Base-by-base conservation (phyloP, 768 basidiomycete genomes). In the Agaricus bisporus region DNA sequence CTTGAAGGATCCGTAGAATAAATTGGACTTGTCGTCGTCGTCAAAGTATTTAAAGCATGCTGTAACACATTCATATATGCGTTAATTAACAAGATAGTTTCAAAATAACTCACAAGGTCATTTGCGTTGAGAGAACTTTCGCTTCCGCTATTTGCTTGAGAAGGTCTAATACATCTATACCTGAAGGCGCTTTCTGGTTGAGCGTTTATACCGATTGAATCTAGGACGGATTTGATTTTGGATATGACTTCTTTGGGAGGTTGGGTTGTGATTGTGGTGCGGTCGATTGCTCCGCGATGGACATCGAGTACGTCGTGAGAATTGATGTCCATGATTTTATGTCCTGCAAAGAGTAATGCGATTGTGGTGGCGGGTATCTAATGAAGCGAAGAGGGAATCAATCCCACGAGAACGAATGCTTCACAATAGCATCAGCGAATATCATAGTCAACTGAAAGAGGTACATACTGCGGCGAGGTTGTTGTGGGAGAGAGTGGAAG, bases 251-350 rank as follows among this genome's bases (percentile, higher is more conserved):
- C 81, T 0, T 78, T 72, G 9, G 95, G 93, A 5, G 81, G 72
- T 8, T 80, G 75, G 0, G 80, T 86, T 18, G 95, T 95, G 56
- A 95, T 78, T 25, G 84, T 92, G 10, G 81, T 81, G 59, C 86
- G 83, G 68, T 98, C 95, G 49, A 95, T 87, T 1, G 95, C 86
- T 56, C 94, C 94, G 54, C 88, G 85, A 62, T 98, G 95, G 45
- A 71, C 59, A 8, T 60, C 64, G 15, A 70, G 60, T 18, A 49
- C 39, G 10, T 51, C 48, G 48, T 8, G 9, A 39, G 37, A 17
- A 28, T 17, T 54, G 5, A 28, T 41, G 45, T 47, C 38, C 26
- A 54, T 39, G 32, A 45, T 6, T 6, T 14, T 39, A 18, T 37
- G 4, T 52, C 14, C 20, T 9, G 22, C 22, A 22, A 22, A 4